Evolutionary conservation across 805 yeast species (phyloP).

Genomic region (Suhomyces prunicola): DNA sequence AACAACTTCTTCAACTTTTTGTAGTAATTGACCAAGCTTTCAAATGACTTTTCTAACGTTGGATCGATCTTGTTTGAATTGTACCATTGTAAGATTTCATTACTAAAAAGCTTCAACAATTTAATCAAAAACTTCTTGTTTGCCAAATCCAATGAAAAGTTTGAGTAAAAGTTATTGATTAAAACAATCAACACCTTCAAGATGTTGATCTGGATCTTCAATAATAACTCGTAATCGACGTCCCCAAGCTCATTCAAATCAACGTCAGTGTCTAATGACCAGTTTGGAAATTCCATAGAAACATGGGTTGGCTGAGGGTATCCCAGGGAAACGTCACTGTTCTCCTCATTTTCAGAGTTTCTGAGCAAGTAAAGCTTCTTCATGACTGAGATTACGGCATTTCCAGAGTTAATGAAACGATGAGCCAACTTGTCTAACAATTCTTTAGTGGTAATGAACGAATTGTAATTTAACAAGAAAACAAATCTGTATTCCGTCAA

Average conservation of each 20-base stretch:
- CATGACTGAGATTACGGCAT: constrained; percentile 44
- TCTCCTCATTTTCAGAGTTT: constrained; percentile 7
- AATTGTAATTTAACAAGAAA: constrained; percentile 39
- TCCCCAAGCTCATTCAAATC: constrained; percentile 42
- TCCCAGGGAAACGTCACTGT: constrained; percentile 4
- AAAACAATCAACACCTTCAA: constrained; percentile 72
- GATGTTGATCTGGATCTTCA: constrained; percentile 78
- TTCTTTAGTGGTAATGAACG: constrained; percentile 39
- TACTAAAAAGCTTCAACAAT: constrained; percentile 63
- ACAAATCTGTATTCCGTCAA: constrained; percentile 41
- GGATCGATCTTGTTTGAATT: constrained; percentile 39
- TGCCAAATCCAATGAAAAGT: constrained; percentile 65
- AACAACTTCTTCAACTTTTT: constrained; percentile 65
- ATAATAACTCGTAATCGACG: constrained; percentile 63
- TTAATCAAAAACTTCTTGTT: constrained; percentile 61
- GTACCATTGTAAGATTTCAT: constrained; percentile 55
- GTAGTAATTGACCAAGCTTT: constrained; percentile 46
- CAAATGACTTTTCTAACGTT: constrained; percentile 34
- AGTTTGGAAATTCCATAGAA: constrained; percentile 49
- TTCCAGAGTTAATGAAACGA: constrained; percentile 41
- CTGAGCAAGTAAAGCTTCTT: constrained; percentile 23
- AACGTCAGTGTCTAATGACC: constrained; percentile 45
- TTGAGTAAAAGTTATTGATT: constrained; percentile 68
- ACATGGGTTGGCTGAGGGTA: constrained; percentile 7
- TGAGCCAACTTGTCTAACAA: constrained; percentile 39